Percentiles rank a stretch among this genome's conserved stretches.
Evolutionary conservation across 371 early-diverging fungal species (phyloP).

Genomic region (Ordospora pajunii): DNA sequence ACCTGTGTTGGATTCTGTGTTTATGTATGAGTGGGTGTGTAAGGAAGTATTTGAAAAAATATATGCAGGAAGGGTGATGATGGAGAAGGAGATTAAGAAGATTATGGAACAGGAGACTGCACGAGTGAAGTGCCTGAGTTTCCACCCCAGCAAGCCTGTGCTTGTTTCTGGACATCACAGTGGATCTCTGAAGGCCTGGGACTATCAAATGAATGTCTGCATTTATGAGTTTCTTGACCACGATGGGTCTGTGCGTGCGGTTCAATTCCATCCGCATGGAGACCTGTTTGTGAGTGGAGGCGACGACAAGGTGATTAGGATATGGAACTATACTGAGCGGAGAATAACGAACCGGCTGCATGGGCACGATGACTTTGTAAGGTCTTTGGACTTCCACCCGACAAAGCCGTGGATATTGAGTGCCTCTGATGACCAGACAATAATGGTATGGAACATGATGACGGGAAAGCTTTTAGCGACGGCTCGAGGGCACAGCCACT

Average conservation of each 20-base stretch:
- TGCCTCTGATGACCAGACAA: constrained; percentile 93
- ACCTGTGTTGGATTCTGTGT: not conserved
- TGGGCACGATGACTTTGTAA: constrained; percentile 95
- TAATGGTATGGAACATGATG: constrained; percentile 98
- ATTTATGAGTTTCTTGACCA: constrained; percentile 91
- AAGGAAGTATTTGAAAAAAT: constrained; percentile 22
- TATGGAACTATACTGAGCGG: constrained; percentile 95
- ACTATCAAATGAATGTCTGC: constrained; percentile 77
- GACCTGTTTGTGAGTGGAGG: constrained; percentile 94
- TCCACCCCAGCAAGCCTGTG: constrained; percentile 93
- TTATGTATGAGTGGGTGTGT: not conserved
- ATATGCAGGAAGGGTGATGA: constrained; percentile 17
- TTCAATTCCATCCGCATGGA: constrained; percentile 88
- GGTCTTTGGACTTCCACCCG: constrained; percentile 90
- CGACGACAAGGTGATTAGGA: constrained; percentile 94
- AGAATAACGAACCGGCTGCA: constrained; percentile 82
- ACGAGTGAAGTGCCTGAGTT: constrained; percentile 84
- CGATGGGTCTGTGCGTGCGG: constrained; percentile 92
- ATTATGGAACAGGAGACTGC: constrained; percentile 29
- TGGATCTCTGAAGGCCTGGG: constrained; percentile 92
- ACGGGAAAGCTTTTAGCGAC: constrained; percentile 88
- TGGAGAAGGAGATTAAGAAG: constrained; percentile 7
- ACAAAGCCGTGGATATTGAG: constrained; percentile 92
- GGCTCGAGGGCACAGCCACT: constrained; percentile 94
- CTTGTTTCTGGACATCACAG: constrained; percentile 88